A percentile compares a stretch with the other conserved stretches of the same genome.
Conservation (phyloP, 495 filamentous ascomycete species). For the Aspergillus carlsbadensis region DNA sequence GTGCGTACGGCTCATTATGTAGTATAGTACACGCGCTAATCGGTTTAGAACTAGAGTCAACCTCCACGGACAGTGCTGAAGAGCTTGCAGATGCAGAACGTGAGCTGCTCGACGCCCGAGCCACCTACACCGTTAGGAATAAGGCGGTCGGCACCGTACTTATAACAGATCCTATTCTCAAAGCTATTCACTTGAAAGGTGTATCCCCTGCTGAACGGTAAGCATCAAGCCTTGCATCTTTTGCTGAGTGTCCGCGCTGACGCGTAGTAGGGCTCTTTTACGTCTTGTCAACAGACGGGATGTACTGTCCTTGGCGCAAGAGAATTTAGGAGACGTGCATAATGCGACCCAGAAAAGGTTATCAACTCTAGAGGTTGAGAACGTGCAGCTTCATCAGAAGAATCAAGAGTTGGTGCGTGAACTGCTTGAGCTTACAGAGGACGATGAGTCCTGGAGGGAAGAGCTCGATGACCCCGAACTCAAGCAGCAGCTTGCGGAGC, state of each 20-base stretch:
- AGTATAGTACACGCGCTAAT: neutral
- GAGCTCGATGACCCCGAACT: slow-evolving; percentile 49
- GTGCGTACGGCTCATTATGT: slow-evolving; percentile 17
- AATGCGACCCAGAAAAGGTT: slow-evolving; percentile 47
- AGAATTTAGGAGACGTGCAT: slow-evolving; percentile 53
- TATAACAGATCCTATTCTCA: slow-evolving; percentile 69
- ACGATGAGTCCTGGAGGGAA: slow-evolving; percentile 52
- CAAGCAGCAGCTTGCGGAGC: slow-evolving; percentile 50
- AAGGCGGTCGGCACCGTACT: slow-evolving; percentile 66
- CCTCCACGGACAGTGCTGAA: slow-evolving; percentile 46
- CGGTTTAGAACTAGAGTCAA: slow-evolving; percentile 28
- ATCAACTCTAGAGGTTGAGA: slow-evolving; percentile 54
- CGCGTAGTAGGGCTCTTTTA: slow-evolving; percentile 55
- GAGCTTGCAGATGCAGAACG: slow-evolving; percentile 56
- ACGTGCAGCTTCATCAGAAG: slow-evolving; percentile 48
- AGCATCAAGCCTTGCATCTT: slow-evolving; percentile 2
- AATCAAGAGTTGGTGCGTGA: slow-evolving; percentile 63
- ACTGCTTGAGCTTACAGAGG: slow-evolving; percentile 59
- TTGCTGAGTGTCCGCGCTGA: neutral
- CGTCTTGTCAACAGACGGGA: slow-evolving; percentile 68
- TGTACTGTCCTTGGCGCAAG: slow-evolving; percentile 56
- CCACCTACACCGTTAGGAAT: slow-evolving; percentile 63
- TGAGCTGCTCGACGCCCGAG: slow-evolving; percentile 66
- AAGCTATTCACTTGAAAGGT: slow-evolving; percentile 69
- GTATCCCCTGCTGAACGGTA: slow-evolving; percentile 70